Conservation (phyloP, 352 stramenopile species). For the Phytophthora sojae region DNA sequence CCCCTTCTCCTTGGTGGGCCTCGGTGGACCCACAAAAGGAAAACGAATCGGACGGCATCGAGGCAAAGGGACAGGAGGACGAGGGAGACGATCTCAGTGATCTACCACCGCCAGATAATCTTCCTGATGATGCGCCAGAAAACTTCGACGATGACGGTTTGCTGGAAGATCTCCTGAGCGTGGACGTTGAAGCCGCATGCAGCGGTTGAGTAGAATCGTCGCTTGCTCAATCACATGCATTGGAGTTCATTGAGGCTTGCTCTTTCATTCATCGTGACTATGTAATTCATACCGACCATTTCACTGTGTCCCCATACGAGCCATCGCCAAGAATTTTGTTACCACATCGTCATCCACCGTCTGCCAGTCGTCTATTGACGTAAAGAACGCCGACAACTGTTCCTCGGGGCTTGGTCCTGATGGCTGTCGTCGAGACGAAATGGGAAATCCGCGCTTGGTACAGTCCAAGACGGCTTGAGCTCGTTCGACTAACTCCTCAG, state of each 20-base stretch:
- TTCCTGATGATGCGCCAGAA: constrained; percentile 36
- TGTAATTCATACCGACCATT: constrained; percentile 25
- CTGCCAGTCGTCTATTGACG: constrained; percentile 63
- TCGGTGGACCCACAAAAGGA: constrained; percentile 17
- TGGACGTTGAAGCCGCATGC: constrained; percentile 53
- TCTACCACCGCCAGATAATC: constrained; percentile 52
- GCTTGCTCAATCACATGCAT: background rate
- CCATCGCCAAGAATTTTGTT: constrained; percentile 61
- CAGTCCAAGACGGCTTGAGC: constrained; percentile 56
- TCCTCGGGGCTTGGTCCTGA: constrained; percentile 48
- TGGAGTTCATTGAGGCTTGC: background rate
- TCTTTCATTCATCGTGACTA: constrained; percentile 20
- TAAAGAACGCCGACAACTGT: constrained; percentile 53
- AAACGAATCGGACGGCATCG: constrained; percentile 5
- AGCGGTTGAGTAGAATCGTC: constrained; percentile 21
- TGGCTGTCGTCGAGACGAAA: constrained; percentile 35
- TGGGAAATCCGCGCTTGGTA: constrained; percentile 31
- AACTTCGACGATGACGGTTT: constrained; percentile 44
- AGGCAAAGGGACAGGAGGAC: constrained; percentile 23
- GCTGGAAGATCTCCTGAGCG: constrained; percentile 62
- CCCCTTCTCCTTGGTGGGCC: constrained; percentile 65
- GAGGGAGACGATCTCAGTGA: constrained; percentile 33
- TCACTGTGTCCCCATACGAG: constrained; percentile 50
- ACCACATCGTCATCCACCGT: constrained; percentile 49
- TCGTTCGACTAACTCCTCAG: constrained; percentile 47